A percentile compares a stretch with the other conserved stretches of the same genome.
Conservation (phyloP, 1,284 basidiomycete species). For the Rhodotorula sp. region DNA sequence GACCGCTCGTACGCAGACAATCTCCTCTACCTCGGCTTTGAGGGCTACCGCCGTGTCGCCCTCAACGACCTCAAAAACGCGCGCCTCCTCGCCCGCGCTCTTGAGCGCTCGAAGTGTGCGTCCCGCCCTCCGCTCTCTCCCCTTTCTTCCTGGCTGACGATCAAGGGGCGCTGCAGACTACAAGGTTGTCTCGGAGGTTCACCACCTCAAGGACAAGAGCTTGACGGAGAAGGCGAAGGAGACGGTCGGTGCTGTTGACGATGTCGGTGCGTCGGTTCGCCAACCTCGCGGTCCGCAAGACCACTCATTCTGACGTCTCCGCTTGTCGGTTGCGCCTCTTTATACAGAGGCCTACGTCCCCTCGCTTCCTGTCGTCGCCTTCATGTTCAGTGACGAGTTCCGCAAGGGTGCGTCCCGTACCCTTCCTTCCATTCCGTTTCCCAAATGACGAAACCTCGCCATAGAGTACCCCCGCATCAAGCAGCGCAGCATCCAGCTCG, state of each 20-base stretch:
- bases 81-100: constrained; percentile 66
- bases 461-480: constrained; percentile 53
- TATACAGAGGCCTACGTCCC: constrained; percentile 58
- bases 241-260: constrained; percentile 21
- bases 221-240: constrained; percentile 26
- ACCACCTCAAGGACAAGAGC: constrained; percentile 17
- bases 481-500: constrained; percentile 85
- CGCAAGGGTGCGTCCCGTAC: constrained; percentile 57
- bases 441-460: not conserved
- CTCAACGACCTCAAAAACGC: constrained; percentile 68
- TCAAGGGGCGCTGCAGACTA: constrained; percentile 23
- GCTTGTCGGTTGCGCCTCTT: not conserved
- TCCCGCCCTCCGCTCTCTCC: constrained; percentile 6
- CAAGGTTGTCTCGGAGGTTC: constrained; percentile 38
- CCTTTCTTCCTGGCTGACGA: not conserved
- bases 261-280: constrained; percentile 15
- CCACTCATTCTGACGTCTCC: too few species aligned
- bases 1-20: constrained; percentile 45
- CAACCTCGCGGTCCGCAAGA: not conserved
- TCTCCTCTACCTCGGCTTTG: constrained; percentile 58
- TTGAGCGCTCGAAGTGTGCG: constrained; percentile 69
- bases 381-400: constrained; percentile 78
- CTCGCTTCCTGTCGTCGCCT: constrained; percentile 86
- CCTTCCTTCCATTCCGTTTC: constrained; percentile 54
- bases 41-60: constrained; percentile 74